A percentile compares a stretch with the other conserved stretches of the same genome.
These are phyloP conservation scores for Aureobasidium sp. DNA, from an alignment of 2,329 filamentous ascomycete species.

Conservation along the genomic window DNA sequence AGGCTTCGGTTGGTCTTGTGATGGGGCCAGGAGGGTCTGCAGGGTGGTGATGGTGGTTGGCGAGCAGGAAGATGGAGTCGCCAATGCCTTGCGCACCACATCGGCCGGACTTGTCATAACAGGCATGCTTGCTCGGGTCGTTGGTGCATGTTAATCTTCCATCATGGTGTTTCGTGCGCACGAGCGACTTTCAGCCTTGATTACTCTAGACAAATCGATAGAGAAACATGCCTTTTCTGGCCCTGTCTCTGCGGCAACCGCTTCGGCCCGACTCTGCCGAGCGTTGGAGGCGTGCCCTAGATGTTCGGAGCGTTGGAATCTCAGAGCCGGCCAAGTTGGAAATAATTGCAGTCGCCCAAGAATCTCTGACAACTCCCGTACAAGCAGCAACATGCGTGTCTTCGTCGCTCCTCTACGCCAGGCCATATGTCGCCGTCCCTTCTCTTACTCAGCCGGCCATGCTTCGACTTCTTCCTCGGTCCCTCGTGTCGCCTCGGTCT, in stretches of 20 bases:
- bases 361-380: neutral
- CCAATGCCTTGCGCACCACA: constrained; percentile 7
- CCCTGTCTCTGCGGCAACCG: constrained; percentile 10
- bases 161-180: constrained; percentile 1
- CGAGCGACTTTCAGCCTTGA: neutral
- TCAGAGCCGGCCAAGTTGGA: neutral
- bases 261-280: neutral
- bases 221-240: constrained; percentile 6
- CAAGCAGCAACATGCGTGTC: neutral
- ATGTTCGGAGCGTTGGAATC: constrained; percentile 8
- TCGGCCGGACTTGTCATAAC: neutral
- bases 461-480: constrained; percentile 15
- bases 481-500: constrained; percentile 31
- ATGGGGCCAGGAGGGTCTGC: neutral
- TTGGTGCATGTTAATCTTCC: constrained; percentile 4
- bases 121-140: neutral
- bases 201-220: neutral
- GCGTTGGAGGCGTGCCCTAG: neutral
- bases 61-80: neutral
- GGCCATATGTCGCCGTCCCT: neutral
- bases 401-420: constrained; percentile 1
- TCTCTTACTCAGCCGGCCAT: neutral
- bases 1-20: constrained; percentile 1
- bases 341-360: neutral
- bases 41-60: constrained; percentile 4